Percentiles rank a stretch among this genome's conserved stretches.
Evolutionary conservation across 2,329 filamentous ascomycete species (phyloP).

Genomic region (Colletotrichum spaethianum): DNA sequence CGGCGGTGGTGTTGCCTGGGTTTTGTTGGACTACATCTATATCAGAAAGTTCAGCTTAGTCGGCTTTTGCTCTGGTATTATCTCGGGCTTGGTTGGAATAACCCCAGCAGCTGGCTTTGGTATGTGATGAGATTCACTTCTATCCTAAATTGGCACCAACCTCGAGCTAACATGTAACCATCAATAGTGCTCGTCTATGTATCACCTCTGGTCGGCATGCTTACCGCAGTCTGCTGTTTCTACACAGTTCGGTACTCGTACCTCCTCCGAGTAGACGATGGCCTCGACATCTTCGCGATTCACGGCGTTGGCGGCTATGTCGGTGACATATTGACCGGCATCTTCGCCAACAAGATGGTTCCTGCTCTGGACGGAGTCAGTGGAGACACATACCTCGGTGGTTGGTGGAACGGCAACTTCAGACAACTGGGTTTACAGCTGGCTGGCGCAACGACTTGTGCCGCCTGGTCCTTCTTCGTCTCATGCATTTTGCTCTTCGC

Average conservation of each 20-base stretch:
- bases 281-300: constrained; percentile 72
- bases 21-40: constrained; percentile 65
- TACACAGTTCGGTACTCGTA: constrained; percentile 65
- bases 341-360: constrained; percentile 67
- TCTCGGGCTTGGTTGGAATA: constrained; percentile 89
- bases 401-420: constrained; percentile 66
- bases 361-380: constrained; percentile 66
- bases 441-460: constrained; percentile 69
- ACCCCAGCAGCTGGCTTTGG: constrained; percentile 82
- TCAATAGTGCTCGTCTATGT: constrained; percentile 62
- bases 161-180: not conserved
- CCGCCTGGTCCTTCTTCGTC: constrained; percentile 68
- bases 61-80: constrained; percentile 88
- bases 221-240: constrained; percentile 64
- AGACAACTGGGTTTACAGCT: constrained; percentile 71
- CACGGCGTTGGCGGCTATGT: constrained; percentile 73
- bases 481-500: constrained; percentile 67
- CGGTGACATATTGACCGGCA: constrained; percentile 69
- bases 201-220: constrained; percentile 64
- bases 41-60: constrained; percentile 64
- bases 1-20: constrained; percentile 68
- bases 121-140: not conserved
- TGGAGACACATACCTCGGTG: constrained; percentile 57
- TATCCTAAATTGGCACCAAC: too few species aligned
- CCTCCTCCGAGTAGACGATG: constrained; percentile 68